Conservation (phyloP, 768 basidiomycete genomes). For the Hygrophorus pudorinus region DNA sequence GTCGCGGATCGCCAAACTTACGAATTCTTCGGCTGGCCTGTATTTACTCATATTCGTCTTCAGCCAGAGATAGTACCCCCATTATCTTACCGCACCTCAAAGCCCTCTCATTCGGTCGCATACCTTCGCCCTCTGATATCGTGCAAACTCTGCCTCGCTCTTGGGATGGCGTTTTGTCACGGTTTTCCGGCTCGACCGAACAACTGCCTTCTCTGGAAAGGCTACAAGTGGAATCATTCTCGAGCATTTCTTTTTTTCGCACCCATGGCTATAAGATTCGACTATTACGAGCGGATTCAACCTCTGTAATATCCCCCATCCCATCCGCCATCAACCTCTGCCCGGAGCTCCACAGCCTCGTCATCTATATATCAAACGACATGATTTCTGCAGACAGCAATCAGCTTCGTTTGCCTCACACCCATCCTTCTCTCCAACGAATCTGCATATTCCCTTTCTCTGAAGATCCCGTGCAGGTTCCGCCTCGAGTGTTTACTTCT, state of each 20-base stretch:
- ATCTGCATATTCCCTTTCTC: constrained; percentile 35
- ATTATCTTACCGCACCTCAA: constrained; percentile 19
- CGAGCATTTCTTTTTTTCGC: constrained; percentile 24
- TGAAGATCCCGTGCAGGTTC: constrained; percentile 27
- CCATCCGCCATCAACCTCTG: constrained; percentile 27
- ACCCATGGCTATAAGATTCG: constrained; percentile 33
- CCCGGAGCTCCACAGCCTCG: constrained; percentile 31
- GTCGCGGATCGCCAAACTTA: constrained; percentile 23
- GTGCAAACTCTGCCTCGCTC: constrained; percentile 14
- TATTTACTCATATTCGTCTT: constrained; percentile 25
- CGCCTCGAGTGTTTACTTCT: constrained; percentile 23
- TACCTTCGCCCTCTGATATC: constrained; percentile 16
- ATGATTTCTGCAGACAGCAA: constrained; percentile 17
- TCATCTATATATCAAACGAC: constrained; percentile 14
- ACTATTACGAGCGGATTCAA: constrained; percentile 26
- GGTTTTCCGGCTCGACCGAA: constrained; percentile 21
- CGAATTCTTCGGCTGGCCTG: constrained; percentile 31
- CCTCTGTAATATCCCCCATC: constrained; percentile 19
- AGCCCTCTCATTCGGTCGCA: constrained; percentile 32
- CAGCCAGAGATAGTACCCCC: constrained; percentile 9
- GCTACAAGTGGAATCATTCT: constrained; percentile 36
- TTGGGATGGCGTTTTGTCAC: constrained; percentile 31
- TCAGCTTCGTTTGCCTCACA: constrained; percentile 19
- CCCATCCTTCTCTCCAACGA: constrained; percentile 28
- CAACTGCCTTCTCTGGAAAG: constrained; percentile 30